Conservation (phyloP, 2,329 filamentous ascomycete species). For the Lecanosticta acicola region DNA sequence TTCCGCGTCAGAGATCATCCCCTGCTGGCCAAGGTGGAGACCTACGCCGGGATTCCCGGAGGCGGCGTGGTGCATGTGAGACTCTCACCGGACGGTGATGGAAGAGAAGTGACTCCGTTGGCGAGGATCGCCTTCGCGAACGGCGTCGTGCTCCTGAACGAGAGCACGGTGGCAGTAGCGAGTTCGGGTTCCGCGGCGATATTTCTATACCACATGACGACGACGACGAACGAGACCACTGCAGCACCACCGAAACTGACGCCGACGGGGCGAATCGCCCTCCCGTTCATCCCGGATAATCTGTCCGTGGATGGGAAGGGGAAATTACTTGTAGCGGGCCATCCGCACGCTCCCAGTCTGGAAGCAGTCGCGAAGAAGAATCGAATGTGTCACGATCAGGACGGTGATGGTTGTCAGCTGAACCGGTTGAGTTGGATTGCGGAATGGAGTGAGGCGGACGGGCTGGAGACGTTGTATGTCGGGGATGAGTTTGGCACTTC, state of each 20-base stretch:
- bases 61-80: slow-evolving; percentile 37
- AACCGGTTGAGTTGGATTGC: slow-evolving; percentile 28
- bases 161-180: slow-evolving; percentile 35
- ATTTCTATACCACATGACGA: slow-evolving; percentile 31
- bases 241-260: slow-evolving; percentile 9
- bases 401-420: slow-evolving; percentile 25
- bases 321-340: slow-evolving; percentile 39
- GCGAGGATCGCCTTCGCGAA: slow-evolving; percentile 39
- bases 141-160: slow-evolving; percentile 36
- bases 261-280: slow-evolving; percentile 14
- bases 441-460: slow-evolving; percentile 36
- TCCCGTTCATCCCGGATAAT: slow-evolving; percentile 37
- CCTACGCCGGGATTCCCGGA: slow-evolving; percentile 34
- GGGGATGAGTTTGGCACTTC: slow-evolving; percentile 35
- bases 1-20: slow-evolving; percentile 27
- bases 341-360: slow-evolving; percentile 35
- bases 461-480: slow-evolving; percentile 34
- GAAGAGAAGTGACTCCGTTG: slow-evolving; percentile 18
- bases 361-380: slow-evolving; percentile 22
- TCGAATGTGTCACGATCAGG: slow-evolving; percentile 17
- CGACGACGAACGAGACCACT: background rate
- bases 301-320: slow-evolving; percentile 35
- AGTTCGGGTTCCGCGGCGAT: slow-evolving; percentile 33
- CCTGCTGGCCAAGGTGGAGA: slow-evolving; percentile 35
- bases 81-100: slow-evolving; percentile 6